Conservation (phyloP, 345 rosid genomes). For the Linum usitatissimum region DNA sequence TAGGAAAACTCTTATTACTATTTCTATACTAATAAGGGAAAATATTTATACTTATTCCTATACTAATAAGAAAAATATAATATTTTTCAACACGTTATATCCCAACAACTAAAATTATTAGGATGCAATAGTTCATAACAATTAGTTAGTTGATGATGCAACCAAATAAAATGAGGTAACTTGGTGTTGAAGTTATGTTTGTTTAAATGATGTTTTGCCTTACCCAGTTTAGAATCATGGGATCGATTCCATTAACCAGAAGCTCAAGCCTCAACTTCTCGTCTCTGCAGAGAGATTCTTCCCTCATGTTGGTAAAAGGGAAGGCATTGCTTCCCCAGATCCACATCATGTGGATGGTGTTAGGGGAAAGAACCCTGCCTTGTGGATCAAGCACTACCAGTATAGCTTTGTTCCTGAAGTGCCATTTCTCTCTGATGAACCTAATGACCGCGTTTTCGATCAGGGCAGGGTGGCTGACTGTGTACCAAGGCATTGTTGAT, state of each 20-base stretch:
- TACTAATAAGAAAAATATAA: too few species aligned
- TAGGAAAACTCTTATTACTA: too few species aligned
- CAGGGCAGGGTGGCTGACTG: slow-evolving; percentile 45
- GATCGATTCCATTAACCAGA: slow-evolving; percentile 42
- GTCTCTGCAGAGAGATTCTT: slow-evolving; percentile 51
- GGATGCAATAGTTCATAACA: too few species aligned
- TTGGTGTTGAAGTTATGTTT: background rate
- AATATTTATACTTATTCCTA: too few species aligned
- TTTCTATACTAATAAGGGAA: too few species aligned
- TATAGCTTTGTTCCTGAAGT: slow-evolving; percentile 50
- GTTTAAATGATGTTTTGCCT: background rate
- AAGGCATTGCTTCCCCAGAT: slow-evolving; percentile 64
- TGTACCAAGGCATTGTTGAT: slow-evolving; percentile 61
- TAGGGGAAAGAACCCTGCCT: slow-evolving; percentile 56
- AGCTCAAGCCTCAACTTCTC: slow-evolving; percentile 53
- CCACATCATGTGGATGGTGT: slow-evolving; percentile 81
- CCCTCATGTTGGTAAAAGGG: slow-evolving; percentile 58
- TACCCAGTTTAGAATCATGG: slow-evolving; percentile 40
- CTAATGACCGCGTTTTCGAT: slow-evolving; percentile 37
- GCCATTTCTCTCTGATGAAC: slow-evolving; percentile 59
- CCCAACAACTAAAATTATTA: too few species aligned
- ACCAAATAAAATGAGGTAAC: background rate
- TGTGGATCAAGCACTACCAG: slow-evolving; percentile 69
- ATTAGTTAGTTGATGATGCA: too few species aligned
- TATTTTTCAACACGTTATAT: too few species aligned